Evolutionary conservation across 257 asterid species (phyloP).

Genomic region (Fraxinus quadrangulata): DNA sequence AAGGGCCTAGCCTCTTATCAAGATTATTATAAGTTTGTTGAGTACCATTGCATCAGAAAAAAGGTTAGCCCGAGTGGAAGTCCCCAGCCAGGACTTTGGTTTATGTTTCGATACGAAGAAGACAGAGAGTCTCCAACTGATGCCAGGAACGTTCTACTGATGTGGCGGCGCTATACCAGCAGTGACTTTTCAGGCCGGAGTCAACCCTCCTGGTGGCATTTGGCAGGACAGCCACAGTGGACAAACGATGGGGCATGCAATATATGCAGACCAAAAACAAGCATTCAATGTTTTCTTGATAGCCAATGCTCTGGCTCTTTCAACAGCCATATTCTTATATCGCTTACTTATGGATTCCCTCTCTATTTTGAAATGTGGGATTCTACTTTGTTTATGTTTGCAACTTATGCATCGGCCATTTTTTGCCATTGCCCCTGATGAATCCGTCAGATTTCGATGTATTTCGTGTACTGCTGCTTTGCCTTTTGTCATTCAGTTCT

Average conservation of each 20-base stretch:
- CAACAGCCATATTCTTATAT: slow-evolving; percentile 28
- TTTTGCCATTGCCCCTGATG: slow-evolving; percentile 35
- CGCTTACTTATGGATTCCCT: slow-evolving; percentile 37
- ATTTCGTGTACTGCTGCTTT: slow-evolving; percentile 28
- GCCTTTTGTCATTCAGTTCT: slow-evolving; percentile 31
- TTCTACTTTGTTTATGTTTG: slow-evolving; percentile 31
- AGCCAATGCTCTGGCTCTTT: slow-evolving; percentile 32
- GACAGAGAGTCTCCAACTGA: neutral
- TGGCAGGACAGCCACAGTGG: slow-evolving; percentile 19
- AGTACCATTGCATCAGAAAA: neutral
- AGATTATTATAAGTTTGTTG: neutral
- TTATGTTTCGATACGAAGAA: neutral
- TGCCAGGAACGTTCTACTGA: slow-evolving; percentile 12
- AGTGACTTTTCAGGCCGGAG: slow-evolving; percentile 27
- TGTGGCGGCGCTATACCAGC: slow-evolving; percentile 17
- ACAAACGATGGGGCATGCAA: slow-evolving; percentile 18
- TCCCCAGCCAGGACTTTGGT: neutral
- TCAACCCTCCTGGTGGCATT: slow-evolving; percentile 24
- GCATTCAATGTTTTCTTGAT: slow-evolving; percentile 14
- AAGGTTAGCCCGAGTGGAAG: neutral
- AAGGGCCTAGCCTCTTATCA: too few relatives aligned
- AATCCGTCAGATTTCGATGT: slow-evolving; percentile 26
- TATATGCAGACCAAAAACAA: slow-evolving; percentile 17
- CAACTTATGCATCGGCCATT: slow-evolving; percentile 31
- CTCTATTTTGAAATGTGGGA: slow-evolving; percentile 37